Evolutionary conservation across 2,329 filamentous ascomycete genomes (phyloP).

Genomic region (Monosporascus sp.): DNA sequence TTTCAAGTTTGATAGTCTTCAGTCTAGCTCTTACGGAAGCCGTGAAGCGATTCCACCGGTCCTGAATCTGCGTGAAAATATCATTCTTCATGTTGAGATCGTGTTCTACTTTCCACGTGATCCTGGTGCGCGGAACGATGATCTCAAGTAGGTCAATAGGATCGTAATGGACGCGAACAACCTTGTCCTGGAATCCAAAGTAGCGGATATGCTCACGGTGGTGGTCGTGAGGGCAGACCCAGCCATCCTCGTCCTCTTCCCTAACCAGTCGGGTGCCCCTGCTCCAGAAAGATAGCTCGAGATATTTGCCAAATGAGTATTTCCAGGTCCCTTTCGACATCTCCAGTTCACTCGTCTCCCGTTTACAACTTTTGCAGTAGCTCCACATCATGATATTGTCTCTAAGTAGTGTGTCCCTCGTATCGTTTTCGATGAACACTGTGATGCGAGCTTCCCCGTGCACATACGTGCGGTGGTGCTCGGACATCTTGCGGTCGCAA

Average conservation of each 20-base stretch:
- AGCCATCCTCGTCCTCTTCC: constrained; percentile 41
- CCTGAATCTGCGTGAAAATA: constrained; percentile 74
- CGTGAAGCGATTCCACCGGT: constrained; percentile 82
- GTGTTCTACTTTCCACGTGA: constrained; percentile 97
- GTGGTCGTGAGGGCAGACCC: constrained; percentile 77
- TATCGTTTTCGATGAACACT: constrained; percentile 71
- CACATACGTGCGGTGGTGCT: constrained; percentile 95
- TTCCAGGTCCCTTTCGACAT: constrained; percentile 97
- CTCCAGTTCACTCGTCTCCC: constrained; percentile 79
- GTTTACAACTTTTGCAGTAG: constrained; percentile 84
- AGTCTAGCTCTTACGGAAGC: constrained; percentile 77
- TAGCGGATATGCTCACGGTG: constrained; percentile 89
- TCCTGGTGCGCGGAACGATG: constrained; percentile 79
- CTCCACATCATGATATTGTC: constrained; percentile 96
- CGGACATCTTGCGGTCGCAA: constrained; percentile 82
- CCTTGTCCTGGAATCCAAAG: constrained; percentile 82
- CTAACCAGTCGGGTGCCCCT: constrained; percentile 70
- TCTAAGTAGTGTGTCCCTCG: constrained; percentile 37
- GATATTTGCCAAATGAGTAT: constrained; percentile 96
- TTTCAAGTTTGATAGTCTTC: constrained; percentile 85
- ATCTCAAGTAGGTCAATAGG: constrained; percentile 90
- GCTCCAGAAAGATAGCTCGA: constrained; percentile 97
- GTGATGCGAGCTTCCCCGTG: constrained; percentile 93
- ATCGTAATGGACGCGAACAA: constrained; percentile 87
- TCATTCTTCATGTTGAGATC: constrained; percentile 92